phyloP scores from a whole-genome alignment of 1,284 basidiomycete species.

The Ceraceosorus guamensis region DNA sequence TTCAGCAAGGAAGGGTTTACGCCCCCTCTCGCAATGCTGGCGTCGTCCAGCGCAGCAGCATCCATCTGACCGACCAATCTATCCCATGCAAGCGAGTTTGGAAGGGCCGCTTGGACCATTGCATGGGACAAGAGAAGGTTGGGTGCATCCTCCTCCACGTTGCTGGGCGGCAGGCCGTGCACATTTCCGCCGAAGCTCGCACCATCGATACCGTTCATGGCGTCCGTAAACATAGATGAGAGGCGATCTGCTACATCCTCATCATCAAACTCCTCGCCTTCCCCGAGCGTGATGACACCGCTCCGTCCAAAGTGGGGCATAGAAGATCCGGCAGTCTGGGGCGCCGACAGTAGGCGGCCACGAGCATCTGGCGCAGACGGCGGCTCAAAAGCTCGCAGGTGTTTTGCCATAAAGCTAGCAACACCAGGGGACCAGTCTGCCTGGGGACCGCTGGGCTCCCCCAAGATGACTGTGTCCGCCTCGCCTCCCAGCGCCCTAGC shows the following conservation, averaged over 20 bases:
- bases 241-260: slow-evolving; percentile 5
- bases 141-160: slow-evolving; percentile 28
- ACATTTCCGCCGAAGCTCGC: neutral
- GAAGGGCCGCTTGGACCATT: slow-evolving; percentile 37
- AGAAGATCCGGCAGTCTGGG: slow-evolving; percentile 1
- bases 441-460: slow-evolving; percentile 39
- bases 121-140: slow-evolving; percentile 44
- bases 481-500: slow-evolving; percentile 42
- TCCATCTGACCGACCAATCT: slow-evolving; percentile 28
- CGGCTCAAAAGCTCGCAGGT: slow-evolving; percentile 36
- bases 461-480: slow-evolving; percentile 43
- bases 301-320: neutral
- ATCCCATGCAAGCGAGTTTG: slow-evolving; percentile 36
- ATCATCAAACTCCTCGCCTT: neutral
- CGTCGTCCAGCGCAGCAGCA: neutral
- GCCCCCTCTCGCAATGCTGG: neutral
- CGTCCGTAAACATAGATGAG: neutral
- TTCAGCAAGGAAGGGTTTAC: slow-evolving; percentile 17
- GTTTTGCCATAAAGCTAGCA: slow-evolving; percentile 38
- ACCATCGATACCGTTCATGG: neutral
- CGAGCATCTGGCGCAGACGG: slow-evolving; percentile 17
- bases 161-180: slow-evolving; percentile 10
- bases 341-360: neutral
- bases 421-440: slow-evolving; percentile 40
- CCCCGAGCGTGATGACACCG: neutral